Conservation (phyloP, 495 filamentous ascomycete genomes). For the Tuber brumale region DNA sequence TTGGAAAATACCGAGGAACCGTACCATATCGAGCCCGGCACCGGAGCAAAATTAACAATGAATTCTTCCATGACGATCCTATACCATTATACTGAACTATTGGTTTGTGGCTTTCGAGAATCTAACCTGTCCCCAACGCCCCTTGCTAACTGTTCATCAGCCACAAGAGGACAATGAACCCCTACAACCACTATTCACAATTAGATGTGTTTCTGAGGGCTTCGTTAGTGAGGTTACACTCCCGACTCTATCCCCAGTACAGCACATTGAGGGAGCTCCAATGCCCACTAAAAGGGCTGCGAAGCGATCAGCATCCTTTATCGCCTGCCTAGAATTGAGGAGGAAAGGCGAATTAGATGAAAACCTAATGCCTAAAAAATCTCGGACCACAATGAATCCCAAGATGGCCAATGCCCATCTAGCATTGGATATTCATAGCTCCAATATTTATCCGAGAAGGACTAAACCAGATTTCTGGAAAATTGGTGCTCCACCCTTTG, state of each 20-base stretch:
- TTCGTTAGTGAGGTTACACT: constrained; percentile 78
- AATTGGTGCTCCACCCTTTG: constrained; percentile 50
- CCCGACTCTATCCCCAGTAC: constrained; percentile 68
- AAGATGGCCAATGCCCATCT: constrained; percentile 86
- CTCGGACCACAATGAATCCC: constrained; percentile 61
- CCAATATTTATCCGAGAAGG: constrained; percentile 65
- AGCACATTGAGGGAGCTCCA: constrained; percentile 55
- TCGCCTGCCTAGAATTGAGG: constrained; percentile 66
- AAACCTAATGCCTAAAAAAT: constrained; percentile 60
- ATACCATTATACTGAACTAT: constrained; percentile 52
- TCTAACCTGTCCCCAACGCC: constrained; percentile 2
- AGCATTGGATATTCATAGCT: constrained; percentile 70
- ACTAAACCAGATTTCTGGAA: constrained; percentile 73
- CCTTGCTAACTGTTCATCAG: constrained; percentile 40
- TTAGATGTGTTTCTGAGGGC: constrained; percentile 46
- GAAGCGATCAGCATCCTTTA: constrained; percentile 87
- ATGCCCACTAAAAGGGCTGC: constrained; percentile 63
- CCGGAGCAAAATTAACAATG: constrained; percentile 68
- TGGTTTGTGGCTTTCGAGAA: constrained; percentile 45
- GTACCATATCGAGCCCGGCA: constrained; percentile 57
- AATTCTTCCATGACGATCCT: constrained; percentile 36
- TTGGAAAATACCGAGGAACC: constrained; percentile 41
- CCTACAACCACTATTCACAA: constrained; percentile 55
- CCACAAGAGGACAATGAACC: constrained; percentile 56
- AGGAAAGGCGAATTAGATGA: constrained; percentile 63